Evolutionary conservation across 208 protist genomes (phyloP).

Genomic region (Crithidia acanthocephali): DNA sequence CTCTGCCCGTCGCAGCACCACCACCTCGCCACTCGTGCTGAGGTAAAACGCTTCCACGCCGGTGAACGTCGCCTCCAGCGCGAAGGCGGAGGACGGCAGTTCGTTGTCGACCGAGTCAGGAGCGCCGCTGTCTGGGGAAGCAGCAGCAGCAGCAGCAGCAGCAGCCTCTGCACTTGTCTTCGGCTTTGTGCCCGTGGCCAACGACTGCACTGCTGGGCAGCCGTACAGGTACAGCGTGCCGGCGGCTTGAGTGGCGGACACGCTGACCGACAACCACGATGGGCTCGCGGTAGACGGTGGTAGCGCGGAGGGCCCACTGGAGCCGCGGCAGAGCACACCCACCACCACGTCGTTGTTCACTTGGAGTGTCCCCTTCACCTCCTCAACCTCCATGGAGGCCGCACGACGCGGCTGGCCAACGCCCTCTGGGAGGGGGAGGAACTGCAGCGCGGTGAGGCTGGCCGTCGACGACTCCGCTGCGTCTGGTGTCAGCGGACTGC

Average conservation of each 20-base stretch:
- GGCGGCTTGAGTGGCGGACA: not conserved
- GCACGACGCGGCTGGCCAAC: not conserved
- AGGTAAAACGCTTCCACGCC: constrained; percentile 62
- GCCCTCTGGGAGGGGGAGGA: constrained; percentile 4
- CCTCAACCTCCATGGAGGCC: constrained; percentile 18
- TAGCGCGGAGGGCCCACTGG: not conserved
- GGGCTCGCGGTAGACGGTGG: not conserved
- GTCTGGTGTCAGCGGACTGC: constrained; percentile 21
- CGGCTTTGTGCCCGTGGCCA: not conserved
- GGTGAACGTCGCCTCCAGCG: constrained; percentile 51
- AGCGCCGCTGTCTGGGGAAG: not conserved
- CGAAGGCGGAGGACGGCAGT: constrained; percentile 27
- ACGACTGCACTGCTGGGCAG: constrained; percentile 48
- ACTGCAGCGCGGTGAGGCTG: constrained; percentile 3
- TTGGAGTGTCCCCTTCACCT: constrained; percentile 32
- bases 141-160: not conserved
- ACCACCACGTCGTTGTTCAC: constrained; percentile 68
- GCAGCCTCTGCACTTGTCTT: not conserved
- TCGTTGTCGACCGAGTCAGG: not conserved
- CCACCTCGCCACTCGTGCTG: constrained; percentile 51
- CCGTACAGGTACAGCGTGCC: constrained; percentile 61
- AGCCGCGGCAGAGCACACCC: constrained; percentile 24
- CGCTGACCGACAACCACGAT: not conserved
- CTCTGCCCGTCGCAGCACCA: constrained; percentile 37
- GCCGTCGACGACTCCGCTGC: not conserved